These are phyloP conservation scores for Diaporthe longicolla DNA, from an alignment of 2,329 filamentous ascomycete species.

Conservation along the genomic window DNA sequence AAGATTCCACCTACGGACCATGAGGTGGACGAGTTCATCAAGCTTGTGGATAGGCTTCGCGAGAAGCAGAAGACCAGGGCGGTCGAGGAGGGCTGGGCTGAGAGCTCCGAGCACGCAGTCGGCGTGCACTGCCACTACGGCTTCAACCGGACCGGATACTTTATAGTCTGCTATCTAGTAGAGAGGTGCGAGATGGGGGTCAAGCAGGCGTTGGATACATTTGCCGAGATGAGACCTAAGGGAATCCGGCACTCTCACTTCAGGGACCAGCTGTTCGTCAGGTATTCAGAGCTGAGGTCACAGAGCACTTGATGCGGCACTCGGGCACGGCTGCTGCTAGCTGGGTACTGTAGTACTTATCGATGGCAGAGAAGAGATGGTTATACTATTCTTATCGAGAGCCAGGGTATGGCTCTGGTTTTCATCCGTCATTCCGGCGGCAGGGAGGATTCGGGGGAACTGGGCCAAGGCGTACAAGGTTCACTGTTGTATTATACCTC, in stretches of 20 bases:
- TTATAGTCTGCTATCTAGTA: constrained; percentile 91
- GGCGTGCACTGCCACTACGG: constrained; percentile 97
- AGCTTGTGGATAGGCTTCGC: constrained; percentile 71
- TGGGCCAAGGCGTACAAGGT: constrained; percentile 8
- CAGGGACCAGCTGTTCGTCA: constrained; percentile 83
- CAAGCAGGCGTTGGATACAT: constrained; percentile 83
- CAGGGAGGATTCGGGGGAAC: not conserved
- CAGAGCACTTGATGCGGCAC: not conserved
- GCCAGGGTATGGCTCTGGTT: not conserved
- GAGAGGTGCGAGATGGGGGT: constrained; percentile 81
- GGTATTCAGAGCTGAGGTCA: constrained; percentile 68
- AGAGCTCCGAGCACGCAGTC: constrained; percentile 65
- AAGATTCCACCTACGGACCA: constrained; percentile 82
- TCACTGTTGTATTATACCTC: constrained; percentile 30
- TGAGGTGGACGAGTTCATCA: constrained; percentile 69
- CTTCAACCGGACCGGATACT: constrained; percentile 94
- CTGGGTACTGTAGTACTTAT: too few species aligned
- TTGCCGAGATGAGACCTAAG: constrained; percentile 79
- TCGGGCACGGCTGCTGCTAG: too few species aligned
- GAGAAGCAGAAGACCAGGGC: constrained; percentile 64
- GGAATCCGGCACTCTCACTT: constrained; percentile 94
- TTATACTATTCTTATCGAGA: not conserved
- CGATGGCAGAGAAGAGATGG: not conserved
- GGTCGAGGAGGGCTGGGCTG: constrained; percentile 57
- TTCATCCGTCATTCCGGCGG: not conserved